Evolutionary conservation across 2,329 filamentous ascomycete genomes (phyloP).

Genomic region (Stachybotrys chartarum): DNA sequence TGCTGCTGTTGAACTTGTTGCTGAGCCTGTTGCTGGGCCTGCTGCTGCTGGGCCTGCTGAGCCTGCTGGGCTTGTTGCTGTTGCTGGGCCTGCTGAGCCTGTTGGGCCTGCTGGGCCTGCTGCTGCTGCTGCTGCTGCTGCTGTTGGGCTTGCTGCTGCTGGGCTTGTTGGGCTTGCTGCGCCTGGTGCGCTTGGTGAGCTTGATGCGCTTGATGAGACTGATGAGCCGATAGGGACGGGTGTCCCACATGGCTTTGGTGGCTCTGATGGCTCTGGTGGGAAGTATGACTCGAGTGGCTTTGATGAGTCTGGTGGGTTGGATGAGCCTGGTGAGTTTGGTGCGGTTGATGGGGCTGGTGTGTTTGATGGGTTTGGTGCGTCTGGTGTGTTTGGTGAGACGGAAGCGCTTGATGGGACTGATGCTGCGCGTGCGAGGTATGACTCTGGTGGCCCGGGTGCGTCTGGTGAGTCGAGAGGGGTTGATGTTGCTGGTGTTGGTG

Average conservation of each 20-base stretch:
- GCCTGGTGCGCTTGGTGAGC: constrained; percentile 19
- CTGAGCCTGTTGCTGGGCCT: constrained; percentile 12
- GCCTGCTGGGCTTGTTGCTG: constrained; percentile 15
- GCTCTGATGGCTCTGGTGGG: constrained; percentile 4
- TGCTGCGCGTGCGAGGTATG: constrained; percentile 18
- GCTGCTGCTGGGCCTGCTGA: constrained; percentile 7
- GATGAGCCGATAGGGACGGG: constrained; percentile 7
- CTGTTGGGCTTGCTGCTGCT: constrained; percentile 22
- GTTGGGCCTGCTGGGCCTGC: constrained; percentile 13
- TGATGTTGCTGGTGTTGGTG: constrained; percentile 29
- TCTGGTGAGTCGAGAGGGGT: constrained; percentile 16
- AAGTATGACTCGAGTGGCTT: constrained; percentile 21
- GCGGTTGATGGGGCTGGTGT: constrained; percentile 18
- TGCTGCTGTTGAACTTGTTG: constrained; percentile 9
- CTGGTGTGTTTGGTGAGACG: constrained; percentile 5
- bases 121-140: constrained; percentile 21
- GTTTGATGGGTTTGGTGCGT: constrained; percentile 12
- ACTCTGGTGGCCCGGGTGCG: constrained; percentile 11
- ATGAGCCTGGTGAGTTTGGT: constrained; percentile 28
- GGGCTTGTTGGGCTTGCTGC: constrained; percentile 21
- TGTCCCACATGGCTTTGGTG: background rate
- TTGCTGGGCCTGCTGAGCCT: constrained; percentile 10
- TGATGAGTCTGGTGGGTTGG: constrained; percentile 23
- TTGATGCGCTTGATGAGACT: constrained; percentile 18
- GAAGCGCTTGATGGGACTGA: constrained; percentile 10